Evolutionary conservation across 2,329 filamentous ascomycete species (phyloP).

Genomic region (Sporothrix phasma): DNA sequence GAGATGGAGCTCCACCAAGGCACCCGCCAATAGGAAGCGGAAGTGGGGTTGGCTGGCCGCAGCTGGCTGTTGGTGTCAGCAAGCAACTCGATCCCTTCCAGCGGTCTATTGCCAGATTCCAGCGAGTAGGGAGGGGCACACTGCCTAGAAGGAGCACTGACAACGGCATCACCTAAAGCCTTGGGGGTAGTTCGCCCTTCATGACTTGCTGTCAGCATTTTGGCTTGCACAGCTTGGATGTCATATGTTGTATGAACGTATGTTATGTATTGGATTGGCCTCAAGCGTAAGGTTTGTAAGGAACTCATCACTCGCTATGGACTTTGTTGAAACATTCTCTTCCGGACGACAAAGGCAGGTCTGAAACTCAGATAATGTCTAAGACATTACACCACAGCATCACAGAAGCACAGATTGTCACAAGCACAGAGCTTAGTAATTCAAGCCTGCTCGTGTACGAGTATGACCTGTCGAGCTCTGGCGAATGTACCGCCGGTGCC

Average conservation of each 20-base stretch:
- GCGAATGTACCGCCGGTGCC: not conserved
- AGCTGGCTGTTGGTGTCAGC: too few species aligned
- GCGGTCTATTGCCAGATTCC: not conserved
- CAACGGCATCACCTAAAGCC: not conserved
- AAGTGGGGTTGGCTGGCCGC: not conserved
- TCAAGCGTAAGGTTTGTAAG: too few species aligned
- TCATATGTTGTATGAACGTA: not conserved
- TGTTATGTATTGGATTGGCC: not conserved
- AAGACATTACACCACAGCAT: not conserved
- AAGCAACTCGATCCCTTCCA: not conserved
- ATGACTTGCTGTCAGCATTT: not conserved
- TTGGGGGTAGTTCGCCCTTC: not conserved
- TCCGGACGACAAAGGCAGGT: not conserved
- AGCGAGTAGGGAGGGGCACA: conserved; percentile 5
- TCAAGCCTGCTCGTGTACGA: too few species aligned
- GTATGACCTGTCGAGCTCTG: not conserved
- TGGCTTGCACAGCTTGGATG: not conserved
- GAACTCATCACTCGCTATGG: too few species aligned
- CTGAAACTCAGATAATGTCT: not conserved
- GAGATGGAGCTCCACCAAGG: conserved; percentile 9
- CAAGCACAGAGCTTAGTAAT: too few species aligned
- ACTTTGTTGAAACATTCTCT: too few species aligned
- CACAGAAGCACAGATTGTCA: too few species aligned
- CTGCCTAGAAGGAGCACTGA: conserved; percentile 1
- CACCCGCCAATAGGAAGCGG: conserved; percentile 2